phyloP scores from a whole-genome alignment of 371 early-diverging fungal genomes.

The Lichtheimia corymbifera region DNA sequence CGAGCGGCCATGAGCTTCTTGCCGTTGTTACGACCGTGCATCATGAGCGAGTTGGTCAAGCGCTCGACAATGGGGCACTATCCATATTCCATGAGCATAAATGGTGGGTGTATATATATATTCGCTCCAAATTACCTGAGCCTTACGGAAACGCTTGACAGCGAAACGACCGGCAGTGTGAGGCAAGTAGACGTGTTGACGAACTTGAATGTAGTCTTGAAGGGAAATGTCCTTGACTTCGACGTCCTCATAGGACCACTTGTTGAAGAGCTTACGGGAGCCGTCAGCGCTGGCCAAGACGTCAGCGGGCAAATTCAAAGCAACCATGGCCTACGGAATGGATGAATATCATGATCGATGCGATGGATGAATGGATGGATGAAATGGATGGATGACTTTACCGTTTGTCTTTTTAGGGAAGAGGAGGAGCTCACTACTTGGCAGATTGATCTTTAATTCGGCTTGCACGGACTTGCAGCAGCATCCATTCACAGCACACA shows the following conservation, averaged over 20 bases:
- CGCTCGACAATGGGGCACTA: slow-evolving; percentile 99
- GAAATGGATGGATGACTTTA: slow-evolving; percentile 1
- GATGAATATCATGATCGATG: background rate
- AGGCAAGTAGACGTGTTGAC: slow-evolving; percentile 94
- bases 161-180: slow-evolving; percentile 99
- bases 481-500: no score
- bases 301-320: slow-evolving; percentile 68
- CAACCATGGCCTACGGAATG: slow-evolving; percentile 49
- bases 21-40: slow-evolving; percentile 99
- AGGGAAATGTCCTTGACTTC: slow-evolving; percentile 96
- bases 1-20: slow-evolving; percentile 99
- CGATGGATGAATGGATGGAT: slow-evolving; percentile 5
- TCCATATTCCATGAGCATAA: background rate
- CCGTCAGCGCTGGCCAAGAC: slow-evolving; percentile 62
- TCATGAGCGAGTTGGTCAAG: slow-evolving; percentile 99
- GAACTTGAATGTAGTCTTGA: slow-evolving; percentile 94
- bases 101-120: no score
- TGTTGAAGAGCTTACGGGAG: slow-evolving; percentile 85
- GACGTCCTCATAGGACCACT: slow-evolving; percentile 95
- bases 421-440: no score
- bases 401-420: no score
- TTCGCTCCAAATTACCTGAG: slow-evolving; percentile 59
- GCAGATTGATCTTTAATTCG: no score
- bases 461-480: no score
- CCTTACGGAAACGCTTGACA: slow-evolving; percentile 97